These are phyloP conservation scores for Thermochaetoides thermophila DNA, from an alignment of 495 filamentous ascomycete species.

Conservation along the genomic window DNA sequence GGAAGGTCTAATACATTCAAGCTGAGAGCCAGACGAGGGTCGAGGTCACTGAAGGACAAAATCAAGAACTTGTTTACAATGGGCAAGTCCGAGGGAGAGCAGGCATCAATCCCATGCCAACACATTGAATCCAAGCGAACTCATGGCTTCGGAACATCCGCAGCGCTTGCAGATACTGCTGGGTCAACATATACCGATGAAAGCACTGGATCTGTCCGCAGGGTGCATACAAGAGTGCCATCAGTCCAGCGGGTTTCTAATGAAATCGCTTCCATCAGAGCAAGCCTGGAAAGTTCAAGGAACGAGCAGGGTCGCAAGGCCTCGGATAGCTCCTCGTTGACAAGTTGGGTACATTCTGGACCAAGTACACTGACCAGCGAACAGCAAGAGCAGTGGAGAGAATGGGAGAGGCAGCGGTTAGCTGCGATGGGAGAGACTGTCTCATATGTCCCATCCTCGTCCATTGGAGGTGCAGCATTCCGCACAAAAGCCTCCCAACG, in stretches of 20 bases:
- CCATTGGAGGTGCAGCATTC: no score
- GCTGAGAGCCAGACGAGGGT: conserved; percentile 42
- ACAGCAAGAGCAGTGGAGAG: conserved; percentile 21
- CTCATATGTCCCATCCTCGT: conserved; percentile 30
- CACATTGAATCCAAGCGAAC: conserved; percentile 35
- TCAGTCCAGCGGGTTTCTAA: conserved; percentile 24
- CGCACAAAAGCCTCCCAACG: conserved; percentile 8
- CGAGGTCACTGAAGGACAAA: conserved; percentile 44
- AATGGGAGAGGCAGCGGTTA: conserved; percentile 41
- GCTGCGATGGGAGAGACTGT: conserved; percentile 54
- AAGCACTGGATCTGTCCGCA: conserved; percentile 23
- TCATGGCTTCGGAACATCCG: conserved; percentile 24
- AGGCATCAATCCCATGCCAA: conserved; percentile 29
- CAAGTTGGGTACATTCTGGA: conserved; percentile 58
- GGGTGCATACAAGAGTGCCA: conserved; percentile 27
- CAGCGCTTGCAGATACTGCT: conserved; percentile 3
- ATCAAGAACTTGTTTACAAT: conserved; percentile 45
- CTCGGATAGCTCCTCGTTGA: conserved; percentile 48
- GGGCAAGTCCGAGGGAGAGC: conserved; percentile 23
- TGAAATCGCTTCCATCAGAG: conserved; percentile 29
- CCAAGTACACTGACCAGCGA: conserved; percentile 30
- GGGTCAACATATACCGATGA: neutral
- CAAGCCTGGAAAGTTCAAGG: conserved; percentile 36
- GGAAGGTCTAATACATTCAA: conserved; percentile 27
- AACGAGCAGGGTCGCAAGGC: conserved; percentile 31